These are phyloP conservation scores for Tetrapyrgos nigripes DNA, from an alignment of 1,284 basidiomycete species.

Conservation along the genomic window DNA sequence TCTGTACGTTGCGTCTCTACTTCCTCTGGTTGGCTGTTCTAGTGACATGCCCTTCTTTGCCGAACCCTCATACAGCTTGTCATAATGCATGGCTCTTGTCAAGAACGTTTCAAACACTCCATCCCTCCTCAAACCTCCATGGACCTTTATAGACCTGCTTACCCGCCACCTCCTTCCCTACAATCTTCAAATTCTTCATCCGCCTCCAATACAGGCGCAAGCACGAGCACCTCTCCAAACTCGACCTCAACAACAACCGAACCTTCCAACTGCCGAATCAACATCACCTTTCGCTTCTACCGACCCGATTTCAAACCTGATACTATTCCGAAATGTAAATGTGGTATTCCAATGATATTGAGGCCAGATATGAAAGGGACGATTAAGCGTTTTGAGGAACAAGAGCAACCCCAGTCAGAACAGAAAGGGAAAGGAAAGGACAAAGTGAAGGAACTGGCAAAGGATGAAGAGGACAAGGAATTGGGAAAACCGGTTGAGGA, in stretches of 20 bases:
- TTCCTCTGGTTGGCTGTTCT: conserved; percentile 21
- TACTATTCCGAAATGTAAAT: conserved; percentile 77
- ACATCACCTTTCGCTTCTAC: conserved; percentile 90
- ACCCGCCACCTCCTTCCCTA: conserved; percentile 41
- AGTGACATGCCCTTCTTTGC: background rate
- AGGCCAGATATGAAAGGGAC: conserved; percentile 82
- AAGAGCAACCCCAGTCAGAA: conserved; percentile 18
- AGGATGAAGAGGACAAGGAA: background rate
- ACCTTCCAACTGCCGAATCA: conserved; percentile 79
- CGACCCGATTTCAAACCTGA: conserved; percentile 83
- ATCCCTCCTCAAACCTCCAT: conserved; percentile 80
- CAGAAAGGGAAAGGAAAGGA: background rate
- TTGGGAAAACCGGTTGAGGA: background rate
- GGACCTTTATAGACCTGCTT: conserved; percentile 76
- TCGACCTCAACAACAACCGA: conserved; percentile 32
- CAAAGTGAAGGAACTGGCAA: background rate
- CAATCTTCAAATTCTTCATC: background rate
- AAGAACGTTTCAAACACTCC: conserved; percentile 88
- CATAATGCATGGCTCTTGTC: conserved; percentile 93
- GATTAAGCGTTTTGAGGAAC: too few species aligned
- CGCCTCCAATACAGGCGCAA: too few species aligned
- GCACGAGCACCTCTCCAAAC: too few species aligned
- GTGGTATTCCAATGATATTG: conserved; percentile 78
- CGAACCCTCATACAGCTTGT: conserved; percentile 55
- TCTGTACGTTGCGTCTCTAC: conserved; percentile 52